phyloP scores from a whole-genome alignment of 1,284 basidiomycete genomes.

The Phenoliferia sp. region DNA sequence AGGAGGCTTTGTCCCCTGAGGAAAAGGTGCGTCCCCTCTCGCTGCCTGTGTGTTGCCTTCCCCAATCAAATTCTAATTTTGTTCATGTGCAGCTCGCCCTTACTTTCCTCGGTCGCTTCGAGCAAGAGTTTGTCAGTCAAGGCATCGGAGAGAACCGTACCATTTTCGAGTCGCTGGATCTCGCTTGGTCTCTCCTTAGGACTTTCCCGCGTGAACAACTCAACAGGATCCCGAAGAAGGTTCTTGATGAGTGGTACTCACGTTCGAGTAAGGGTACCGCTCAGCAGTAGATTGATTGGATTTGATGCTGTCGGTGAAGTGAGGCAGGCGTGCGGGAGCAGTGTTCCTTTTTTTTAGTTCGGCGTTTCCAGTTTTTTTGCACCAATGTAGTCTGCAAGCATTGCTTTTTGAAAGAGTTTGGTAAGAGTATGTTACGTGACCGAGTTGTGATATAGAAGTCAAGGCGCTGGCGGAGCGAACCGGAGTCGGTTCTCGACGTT shows the following conservation, averaged over 20 bases:
- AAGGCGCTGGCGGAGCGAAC: too few relatives aligned
- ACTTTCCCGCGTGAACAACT: slow-evolving; percentile 78
- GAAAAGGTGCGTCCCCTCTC: slow-evolving; percentile 57
- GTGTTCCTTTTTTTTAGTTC: too few relatives aligned
- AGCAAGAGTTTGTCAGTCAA: slow-evolving; percentile 90
- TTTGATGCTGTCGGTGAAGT: too few relatives aligned
- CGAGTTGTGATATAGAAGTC: too few relatives aligned
- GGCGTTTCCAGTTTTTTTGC: too few relatives aligned
- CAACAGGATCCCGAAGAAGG: slow-evolving; percentile 1
- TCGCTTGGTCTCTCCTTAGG: slow-evolving; percentile 93
- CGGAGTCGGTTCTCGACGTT: too few relatives aligned
- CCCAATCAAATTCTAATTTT: background rate
- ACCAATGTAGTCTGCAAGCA: too few relatives aligned
- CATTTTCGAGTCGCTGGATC: slow-evolving; percentile 95
- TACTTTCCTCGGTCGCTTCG: slow-evolving; percentile 87
- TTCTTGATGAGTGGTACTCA: slow-evolving; percentile 1
- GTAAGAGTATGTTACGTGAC: too few relatives aligned
- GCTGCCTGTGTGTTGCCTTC: background rate
- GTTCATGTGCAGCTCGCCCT: slow-evolving; percentile 56
- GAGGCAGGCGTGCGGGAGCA: too few relatives aligned
- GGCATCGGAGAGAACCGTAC: slow-evolving; percentile 92
- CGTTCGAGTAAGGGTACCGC: background rate
- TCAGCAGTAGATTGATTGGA: background rate
- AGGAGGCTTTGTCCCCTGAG: slow-evolving; percentile 89
- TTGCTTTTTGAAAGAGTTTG: too few relatives aligned